A percentile compares a stretch with the other conserved stretches of the same genome.
Evolutionary conservation across 78 protist genomes (phyloP).

Genomic region (Ministeria vibrans): DNA sequence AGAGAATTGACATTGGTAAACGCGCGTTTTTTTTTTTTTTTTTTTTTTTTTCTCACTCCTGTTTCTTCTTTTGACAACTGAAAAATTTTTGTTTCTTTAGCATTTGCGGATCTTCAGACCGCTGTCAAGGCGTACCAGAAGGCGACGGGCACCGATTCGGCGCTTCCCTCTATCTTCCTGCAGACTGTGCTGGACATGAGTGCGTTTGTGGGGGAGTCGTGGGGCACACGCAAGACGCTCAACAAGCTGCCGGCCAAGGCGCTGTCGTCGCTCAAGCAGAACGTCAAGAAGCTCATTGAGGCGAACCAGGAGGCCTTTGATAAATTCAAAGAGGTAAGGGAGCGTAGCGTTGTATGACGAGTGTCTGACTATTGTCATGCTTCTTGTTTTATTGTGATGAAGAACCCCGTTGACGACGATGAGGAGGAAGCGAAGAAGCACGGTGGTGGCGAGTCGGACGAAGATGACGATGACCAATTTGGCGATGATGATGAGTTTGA

Average conservation of each 20-base stretch:
- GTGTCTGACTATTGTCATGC: not conserved
- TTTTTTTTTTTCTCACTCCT: no score
- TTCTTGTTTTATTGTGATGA: not conserved
- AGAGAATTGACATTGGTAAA: no score
- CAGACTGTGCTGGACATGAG: constrained; percentile 2
- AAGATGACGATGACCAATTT: not conserved
- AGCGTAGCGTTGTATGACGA: not conserved
- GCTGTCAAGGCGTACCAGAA: constrained; percentile 14
- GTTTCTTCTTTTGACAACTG: no score
- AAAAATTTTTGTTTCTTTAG: no score
- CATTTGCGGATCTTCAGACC: constrained; percentile 34
- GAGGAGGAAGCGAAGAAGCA: not conserved
- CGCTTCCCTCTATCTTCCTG: constrained; percentile 41
- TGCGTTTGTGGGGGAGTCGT: constrained; percentile 9
- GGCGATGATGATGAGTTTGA: constrained; percentile 1
- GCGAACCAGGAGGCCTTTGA: constrained; percentile 20
- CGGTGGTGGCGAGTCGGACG: constrained; percentile 1
- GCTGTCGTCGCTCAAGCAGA: constrained; percentile 39
- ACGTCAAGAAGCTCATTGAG: constrained; percentile 42
- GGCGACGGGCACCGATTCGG: constrained; percentile 27
- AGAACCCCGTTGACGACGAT: not conserved
- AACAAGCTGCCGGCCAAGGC: constrained; percentile 33
- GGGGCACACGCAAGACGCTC: constrained; percentile 25
- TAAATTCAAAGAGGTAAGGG: not conserved
- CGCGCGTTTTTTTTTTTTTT: not conserved